These are phyloP conservation scores for Xylariaceae sp. DNA, from an alignment of 2,329 filamentous ascomycete genomes.

Conservation along the genomic window DNA sequence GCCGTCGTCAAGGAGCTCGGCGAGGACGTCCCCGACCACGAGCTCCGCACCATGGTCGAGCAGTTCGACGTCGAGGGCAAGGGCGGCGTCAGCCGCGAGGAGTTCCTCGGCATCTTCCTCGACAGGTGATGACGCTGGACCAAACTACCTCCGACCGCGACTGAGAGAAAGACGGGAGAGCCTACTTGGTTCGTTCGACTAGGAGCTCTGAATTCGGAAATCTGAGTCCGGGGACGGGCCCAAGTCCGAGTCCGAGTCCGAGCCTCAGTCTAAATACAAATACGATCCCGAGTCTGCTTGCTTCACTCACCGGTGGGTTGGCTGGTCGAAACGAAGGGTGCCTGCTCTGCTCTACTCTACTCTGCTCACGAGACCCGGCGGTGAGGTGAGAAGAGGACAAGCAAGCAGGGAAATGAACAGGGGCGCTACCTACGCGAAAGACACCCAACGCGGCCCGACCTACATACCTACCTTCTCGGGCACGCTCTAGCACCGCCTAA, in stretches of 20 bases:
- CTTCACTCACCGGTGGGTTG: neutral
- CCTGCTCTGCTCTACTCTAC: no score
- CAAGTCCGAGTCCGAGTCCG: no score
- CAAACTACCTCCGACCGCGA: no score
- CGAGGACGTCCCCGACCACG: slow-evolving; percentile 89
- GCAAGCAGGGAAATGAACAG: neutral
- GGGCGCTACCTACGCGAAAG: neutral
- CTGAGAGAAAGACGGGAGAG: neutral
- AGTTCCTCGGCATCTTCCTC: slow-evolving; percentile 64
- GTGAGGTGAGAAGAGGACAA: neutral
- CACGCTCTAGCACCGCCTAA: no score
- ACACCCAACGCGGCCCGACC: neutral
- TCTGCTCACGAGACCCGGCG: neutral
- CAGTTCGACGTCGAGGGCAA: slow-evolving; percentile 96
- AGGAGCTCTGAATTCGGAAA: no score
- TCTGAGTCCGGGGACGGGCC: no score
- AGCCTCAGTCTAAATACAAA: no score
- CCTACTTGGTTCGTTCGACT: no score
- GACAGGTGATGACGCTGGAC: slow-evolving; percentile 37
- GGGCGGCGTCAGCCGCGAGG: slow-evolving; percentile 72
- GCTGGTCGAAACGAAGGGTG: neutral
- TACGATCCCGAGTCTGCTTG: neutral
- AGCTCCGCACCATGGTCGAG: slow-evolving; percentile 94
- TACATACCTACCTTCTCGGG: neutral
- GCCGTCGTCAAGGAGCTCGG: slow-evolving; percentile 88